Base-by-base conservation (phyloP, 129 eudicot species). In the Flaveria bidentis region DNA sequence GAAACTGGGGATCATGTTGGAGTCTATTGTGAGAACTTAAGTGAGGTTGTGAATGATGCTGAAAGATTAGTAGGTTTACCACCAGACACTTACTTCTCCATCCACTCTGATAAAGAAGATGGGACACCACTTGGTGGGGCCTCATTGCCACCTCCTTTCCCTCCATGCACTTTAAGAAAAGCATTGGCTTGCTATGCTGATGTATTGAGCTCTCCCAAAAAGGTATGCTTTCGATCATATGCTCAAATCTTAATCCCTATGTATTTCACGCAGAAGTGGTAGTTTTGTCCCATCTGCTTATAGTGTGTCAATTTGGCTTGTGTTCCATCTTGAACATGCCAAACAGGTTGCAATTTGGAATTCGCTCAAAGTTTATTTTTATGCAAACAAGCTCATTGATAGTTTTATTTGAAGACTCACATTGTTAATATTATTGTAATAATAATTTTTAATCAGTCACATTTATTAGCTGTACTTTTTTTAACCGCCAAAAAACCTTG, bases 1-100 rank as follows among this genome's bases (percentile, higher is more conserved):
- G 98, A 91, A 80, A 94, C 98, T 14, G 98, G 98, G 66, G 98
- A 94, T 73, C 98, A 94, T 83, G 97, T 94, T 81, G 98, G 98
- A 64, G 97, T 94, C 25, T 94, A 86, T 82, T 89, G 96, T 82
- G 98, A 94, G 80, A 94, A 94, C 80, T 76, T 84, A 75, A 75
- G 80, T 84, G 98, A 94, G 80, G 82, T 82, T 45, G 98, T 94
- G 22, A 93, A 87, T 25, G 97, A 91, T 71, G 97, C 93, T 51
- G 97, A 84, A 81, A 91, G 86, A 64, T 78, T 94, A 57, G 62
- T 94, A 30, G 86, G 87, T 63, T 47, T 94, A 69, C 74, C 96
- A 2, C 86, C 96, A 25, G 83, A 88, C 50, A 91, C 93, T n/a
- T 94, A 82, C 53, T 91, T 94, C 85, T 94, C 98, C 16, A 58